Base-by-base conservation (phyloP, 2,329 filamentous ascomycete species). In the Fusarium vanettenii region DNA sequence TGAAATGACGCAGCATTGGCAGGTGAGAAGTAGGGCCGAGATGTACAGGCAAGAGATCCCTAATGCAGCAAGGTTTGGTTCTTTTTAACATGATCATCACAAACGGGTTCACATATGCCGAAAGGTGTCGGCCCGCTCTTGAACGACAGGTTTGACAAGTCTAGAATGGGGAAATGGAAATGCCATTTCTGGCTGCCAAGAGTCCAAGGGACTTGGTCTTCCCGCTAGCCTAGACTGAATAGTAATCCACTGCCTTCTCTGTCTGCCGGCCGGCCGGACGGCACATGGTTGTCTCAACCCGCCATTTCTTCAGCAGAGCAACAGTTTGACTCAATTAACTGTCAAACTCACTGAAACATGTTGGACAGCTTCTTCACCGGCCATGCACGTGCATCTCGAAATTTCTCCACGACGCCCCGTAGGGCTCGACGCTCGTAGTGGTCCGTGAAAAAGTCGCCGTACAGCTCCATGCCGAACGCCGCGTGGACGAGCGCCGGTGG, bases 361-460 rank as follows among this genome's bases (percentile, higher is more conserved):
- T 80, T 81, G 16, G 83, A 76, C 37, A 84, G 64, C 11, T 80
- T 81, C 66, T 81, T 78, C 0, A 84, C 83, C 0, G 83, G 84
- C 83, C 83, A 85, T 1, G 83, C 84, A 29, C 82, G 80, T 16
- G 82, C 79, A 57, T 85, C 85, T 7, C 83, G 82, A 64, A 87
- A 88, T 56, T 83, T 86, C 59, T 87, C 86, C 6, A 84, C 82
- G 4, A 85, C 85, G 0, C 79, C 83, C 18, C 81, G 80, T 76
- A 85, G 66, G 1, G 83, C 83, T 22, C 76, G 75, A 1, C 83
- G 76, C 67, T 85, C 83, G 55, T 83, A 84, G 11, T 76, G 78
- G 62, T 85, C 83, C 2, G 83, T 84, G 68, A 85, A 85, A 56
- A 84, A 85, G 60, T 85, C 83, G 1, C 83, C 82, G 29, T 85